phyloP scores from a whole-genome alignment of 1,284 basidiomycete species.

The Ceratobasidium sp. region DNA sequence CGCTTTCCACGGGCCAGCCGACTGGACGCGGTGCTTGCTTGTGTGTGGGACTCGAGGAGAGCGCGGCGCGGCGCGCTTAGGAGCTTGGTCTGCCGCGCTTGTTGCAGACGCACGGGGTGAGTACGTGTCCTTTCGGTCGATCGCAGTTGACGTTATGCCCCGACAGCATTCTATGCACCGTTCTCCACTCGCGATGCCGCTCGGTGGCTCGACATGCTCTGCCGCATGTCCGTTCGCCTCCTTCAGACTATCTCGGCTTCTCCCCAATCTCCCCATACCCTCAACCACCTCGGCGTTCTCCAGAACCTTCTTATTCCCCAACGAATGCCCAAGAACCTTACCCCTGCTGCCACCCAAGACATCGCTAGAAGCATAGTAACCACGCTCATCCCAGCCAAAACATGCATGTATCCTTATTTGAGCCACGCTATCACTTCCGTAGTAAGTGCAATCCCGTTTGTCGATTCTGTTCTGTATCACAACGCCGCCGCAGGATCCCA shows the following conservation, averaged over 20 bases:
- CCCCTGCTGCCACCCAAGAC: conserved; percentile 58
- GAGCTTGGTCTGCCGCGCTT: conserved; percentile 63
- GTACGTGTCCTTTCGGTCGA: conserved; percentile 48
- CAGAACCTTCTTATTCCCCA: conserved; percentile 22
- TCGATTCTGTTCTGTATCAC: background rate
- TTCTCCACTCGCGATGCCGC: conserved; percentile 56
- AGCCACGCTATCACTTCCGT: conserved; percentile 47
- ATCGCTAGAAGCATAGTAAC: conserved; percentile 60
- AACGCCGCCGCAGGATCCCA: conserved; percentile 38
- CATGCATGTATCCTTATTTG: conserved; percentile 50
- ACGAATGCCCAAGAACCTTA: conserved; percentile 29
- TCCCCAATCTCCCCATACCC: conserved; percentile 60
- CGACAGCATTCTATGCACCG: conserved; percentile 61
- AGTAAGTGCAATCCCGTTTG: conserved; percentile 45
- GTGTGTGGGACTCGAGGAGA: conserved; percentile 46
- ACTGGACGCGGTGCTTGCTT: conserved; percentile 46
- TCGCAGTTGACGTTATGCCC: background rate
- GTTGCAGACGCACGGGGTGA: conserved; percentile 58
- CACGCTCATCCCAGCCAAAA: conserved; percentile 55
- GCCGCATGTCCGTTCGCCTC: conserved; percentile 62
- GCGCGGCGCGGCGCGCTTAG: conserved; percentile 56
- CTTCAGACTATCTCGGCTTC: conserved; percentile 62
- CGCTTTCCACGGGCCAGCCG: background rate
- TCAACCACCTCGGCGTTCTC: conserved; percentile 29
- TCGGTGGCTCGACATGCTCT: conserved; percentile 69